Conservation (phyloP, 495 filamentous ascomycete species). For the Lasiosphaeria miniovina region DNA sequence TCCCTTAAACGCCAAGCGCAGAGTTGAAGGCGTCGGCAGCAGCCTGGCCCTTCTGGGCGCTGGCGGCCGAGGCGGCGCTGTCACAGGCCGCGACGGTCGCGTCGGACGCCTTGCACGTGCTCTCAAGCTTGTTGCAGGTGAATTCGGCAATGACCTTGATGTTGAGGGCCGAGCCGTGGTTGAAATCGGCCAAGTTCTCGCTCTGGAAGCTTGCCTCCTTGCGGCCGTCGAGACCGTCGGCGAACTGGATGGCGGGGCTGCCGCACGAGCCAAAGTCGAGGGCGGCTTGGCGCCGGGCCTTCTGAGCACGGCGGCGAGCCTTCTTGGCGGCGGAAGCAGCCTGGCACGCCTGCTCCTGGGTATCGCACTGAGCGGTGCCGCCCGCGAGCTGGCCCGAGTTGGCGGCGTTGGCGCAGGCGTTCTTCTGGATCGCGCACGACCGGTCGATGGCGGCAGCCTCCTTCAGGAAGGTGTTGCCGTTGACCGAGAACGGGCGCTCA, state of each 20-base stretch:
- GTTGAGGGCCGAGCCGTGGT: slow-evolving; percentile 56
- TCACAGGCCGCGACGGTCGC: slow-evolving; percentile 48
- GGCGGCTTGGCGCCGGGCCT: slow-evolving; percentile 26
- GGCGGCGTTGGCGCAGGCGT: slow-evolving; percentile 53
- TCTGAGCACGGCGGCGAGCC: slow-evolving; percentile 17
- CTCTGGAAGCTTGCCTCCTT: slow-evolving; percentile 51
- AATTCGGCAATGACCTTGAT: slow-evolving; percentile 54
- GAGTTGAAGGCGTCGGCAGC: slow-evolving; percentile 60
- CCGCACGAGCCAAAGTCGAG: slow-evolving; percentile 50
- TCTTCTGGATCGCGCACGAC: slow-evolving; percentile 56
- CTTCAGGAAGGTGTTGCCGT: slow-evolving; percentile 52
- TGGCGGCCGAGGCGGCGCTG: slow-evolving; percentile 39
- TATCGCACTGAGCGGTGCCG: slow-evolving; percentile 46
- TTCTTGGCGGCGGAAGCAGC: slow-evolving; percentile 28
- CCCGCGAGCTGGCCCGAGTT: slow-evolving; percentile 45
- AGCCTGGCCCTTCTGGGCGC: slow-evolving; percentile 40
- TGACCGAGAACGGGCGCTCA: slow-evolving; percentile 52
- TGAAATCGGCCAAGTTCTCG: slow-evolving; percentile 51
- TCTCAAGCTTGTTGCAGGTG: slow-evolving; percentile 53
- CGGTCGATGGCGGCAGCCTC: slow-evolving; percentile 50
- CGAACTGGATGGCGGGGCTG: slow-evolving; percentile 55
- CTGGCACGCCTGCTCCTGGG: slow-evolving; percentile 45
- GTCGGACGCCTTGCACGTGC: slow-evolving; percentile 50
- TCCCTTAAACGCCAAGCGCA: slow-evolving; percentile 34
- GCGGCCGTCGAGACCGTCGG: slow-evolving; percentile 49